Evolutionary conservation across 2,329 filamentous ascomycete genomes (phyloP), one percentile per base, ranked within the genome.

Genomic region (Exophiala phaeomuriformis): DNA sequence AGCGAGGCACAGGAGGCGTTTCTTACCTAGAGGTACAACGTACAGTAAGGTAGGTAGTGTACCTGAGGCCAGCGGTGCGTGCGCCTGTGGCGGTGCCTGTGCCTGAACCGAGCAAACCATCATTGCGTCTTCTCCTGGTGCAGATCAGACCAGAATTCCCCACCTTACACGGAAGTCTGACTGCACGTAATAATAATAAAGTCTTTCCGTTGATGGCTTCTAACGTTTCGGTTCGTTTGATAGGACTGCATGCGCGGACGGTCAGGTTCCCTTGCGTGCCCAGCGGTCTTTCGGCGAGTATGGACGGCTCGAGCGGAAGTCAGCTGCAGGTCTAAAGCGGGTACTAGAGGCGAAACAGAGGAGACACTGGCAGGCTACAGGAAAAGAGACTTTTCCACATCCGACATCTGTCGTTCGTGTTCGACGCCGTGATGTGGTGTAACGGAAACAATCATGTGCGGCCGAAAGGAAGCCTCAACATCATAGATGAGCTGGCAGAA

Each of bases 41-140:
- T 19, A 19, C 36, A 12, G 5, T 12, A 39, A n/a, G n/a, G 10
- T 39, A 5, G 28, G 4, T 43, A 12, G 40, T 5, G 43, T 46
- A 46, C 37, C 30, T 39, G 32, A 47, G n/a, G 44, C 44, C 8
- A 40, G 31, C 27, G 10, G 53, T 46, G 37, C 19, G 19, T 19
- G 43, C 35, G 47, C 19, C 12, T 39, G 51, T 53, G 47, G 46
- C 47, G 47, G 54, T 53, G 43, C 54, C 50, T 51, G 42, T 52
- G 43, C 50, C 50, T 47, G 50, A 40, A 31, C 36, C 42, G 47
- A 51, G 47, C 29, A 44, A 47, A 33, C 5, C 4, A 46, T 19
- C 10, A 36, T 31, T 37, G 44, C 19, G 4, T 31, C 19, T 43
- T 32, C 9, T 29, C n/a, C 10, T 19, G 29, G 42, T 29, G 28